These are phyloP conservation scores for Curvularia spicifera DNA, from an alignment of 2,329 filamentous ascomycete species.

Conservation along the genomic window DNA sequence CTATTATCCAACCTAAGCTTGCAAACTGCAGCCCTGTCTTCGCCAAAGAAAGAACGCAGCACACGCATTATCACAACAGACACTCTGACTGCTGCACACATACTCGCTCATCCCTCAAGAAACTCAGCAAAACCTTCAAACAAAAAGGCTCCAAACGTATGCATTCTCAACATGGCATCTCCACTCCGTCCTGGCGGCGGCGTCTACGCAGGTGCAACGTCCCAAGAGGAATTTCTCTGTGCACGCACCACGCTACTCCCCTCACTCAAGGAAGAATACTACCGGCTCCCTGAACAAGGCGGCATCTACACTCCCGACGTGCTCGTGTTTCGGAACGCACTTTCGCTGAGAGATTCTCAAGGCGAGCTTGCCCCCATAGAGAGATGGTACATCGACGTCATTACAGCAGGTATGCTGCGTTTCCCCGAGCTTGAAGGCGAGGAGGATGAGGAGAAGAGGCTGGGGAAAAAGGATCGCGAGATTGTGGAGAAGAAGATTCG, in stretches of 20 bases:
- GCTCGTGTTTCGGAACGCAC: conserved; percentile 60
- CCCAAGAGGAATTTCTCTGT: conserved; percentile 68
- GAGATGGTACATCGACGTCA: conserved; percentile 65
- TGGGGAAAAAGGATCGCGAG: conserved; percentile 57
- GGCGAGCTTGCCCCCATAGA: conserved; percentile 55
- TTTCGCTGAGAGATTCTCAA: conserved; percentile 37
- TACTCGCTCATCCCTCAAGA: conserved; percentile 34
- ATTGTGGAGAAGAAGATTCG: conserved; percentile 63
- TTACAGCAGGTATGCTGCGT: conserved; percentile 65
- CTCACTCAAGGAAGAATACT: conserved; percentile 64
- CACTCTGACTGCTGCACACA: conserved; percentile 60
- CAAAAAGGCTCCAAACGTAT: conserved; percentile 52
- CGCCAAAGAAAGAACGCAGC: conserved; percentile 7
- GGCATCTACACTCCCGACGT: conserved; percentile 65
- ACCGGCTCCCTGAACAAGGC: conserved; percentile 65
- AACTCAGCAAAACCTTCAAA: conserved; percentile 7
- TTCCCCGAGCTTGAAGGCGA: conserved; percentile 59
- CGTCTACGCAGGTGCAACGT: conserved; percentile 64
- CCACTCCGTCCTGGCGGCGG: conserved; percentile 67
- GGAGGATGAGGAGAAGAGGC: conserved; percentile 48
- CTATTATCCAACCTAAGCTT: conserved; percentile 18
- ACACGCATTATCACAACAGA: conserved; percentile 60
- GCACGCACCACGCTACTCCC: conserved; percentile 66
- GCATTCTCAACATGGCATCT: conserved; percentile 69
- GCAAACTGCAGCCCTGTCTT: neutral